Evolutionary conservation across 306 rosid species (phyloP), one percentile per base, ranked within the genome.

Genomic region (Vicia faba): DNA sequence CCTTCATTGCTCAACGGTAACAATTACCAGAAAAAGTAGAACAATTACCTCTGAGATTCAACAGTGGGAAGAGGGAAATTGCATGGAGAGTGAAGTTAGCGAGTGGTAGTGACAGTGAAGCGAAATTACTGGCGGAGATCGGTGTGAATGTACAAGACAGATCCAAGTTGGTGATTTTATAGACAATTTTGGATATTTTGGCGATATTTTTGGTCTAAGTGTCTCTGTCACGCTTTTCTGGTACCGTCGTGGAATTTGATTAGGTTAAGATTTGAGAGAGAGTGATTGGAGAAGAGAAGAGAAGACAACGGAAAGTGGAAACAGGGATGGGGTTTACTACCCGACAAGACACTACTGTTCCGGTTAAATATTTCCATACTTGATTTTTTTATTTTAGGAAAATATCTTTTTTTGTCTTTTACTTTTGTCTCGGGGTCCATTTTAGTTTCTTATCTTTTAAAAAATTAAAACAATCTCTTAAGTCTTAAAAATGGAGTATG

Each of bases 241-340:
- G 16, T 49, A 18, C 36, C 74, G 39, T 18, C 25, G 54, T 63
- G 28, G n/a, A 25, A 16, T 69, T 77, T 70, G 76, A 76, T 70
- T 77, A 77, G 81, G 81, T 77, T 70, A 70, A 56, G 64, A 23
- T 29, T 51, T 31, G 68, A 56, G 45, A 55, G 7, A 70, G 16
- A 8, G 59, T 35, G 11, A 40, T 36, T 29, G 8, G 33, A 8
- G 12, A 69, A 8, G 40, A 26, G 28, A 13, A 5, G 38, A 6
- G 49, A 16, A 48, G 33, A 58, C 29, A 20, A 11, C 3, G 65
- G 65, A 35, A 61, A 70, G 58, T 64, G 50, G 56, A 36, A 11
- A 57, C 29, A 33, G n/a, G 33, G 29, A 11, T 38, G 33, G 67
- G 53, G 10, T 40, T 61, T 68, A 61, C 70, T 59, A 13, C 48